phyloP scores from a whole-genome alignment of 2,329 filamentous ascomycete genomes.

The Erysiphe pisi region DNA sequence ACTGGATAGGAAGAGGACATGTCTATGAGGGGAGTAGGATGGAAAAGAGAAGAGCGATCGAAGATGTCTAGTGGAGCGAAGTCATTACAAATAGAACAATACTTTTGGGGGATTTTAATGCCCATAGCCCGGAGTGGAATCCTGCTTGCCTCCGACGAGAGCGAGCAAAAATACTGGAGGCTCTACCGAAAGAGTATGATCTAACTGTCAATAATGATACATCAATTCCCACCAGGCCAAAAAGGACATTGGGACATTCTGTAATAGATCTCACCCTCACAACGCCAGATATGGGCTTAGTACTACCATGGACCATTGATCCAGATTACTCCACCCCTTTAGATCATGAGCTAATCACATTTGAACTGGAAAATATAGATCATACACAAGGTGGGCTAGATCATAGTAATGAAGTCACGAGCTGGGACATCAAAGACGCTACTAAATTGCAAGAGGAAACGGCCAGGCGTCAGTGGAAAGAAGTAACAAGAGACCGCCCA shows the following conservation, averaged over 20 bases:
- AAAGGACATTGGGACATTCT: not conserved
- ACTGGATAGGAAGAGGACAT: not conserved
- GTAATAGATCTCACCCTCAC: slow-evolving; percentile 3
- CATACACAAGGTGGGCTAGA: not conserved
- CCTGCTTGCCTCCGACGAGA: not conserved
- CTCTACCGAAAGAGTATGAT: not conserved
- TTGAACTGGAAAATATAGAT: not conserved
- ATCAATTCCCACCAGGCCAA: not conserved
- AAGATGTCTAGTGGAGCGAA: not conserved
- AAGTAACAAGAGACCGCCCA: not conserved
- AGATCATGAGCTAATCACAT: not conserved
- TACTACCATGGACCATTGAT: not conserved
- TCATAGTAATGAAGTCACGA: not conserved
- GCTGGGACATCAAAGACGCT: not conserved
- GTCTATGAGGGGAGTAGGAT: not conserved
- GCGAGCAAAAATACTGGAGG: not conserved
- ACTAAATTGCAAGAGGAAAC: not conserved
- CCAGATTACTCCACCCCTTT: not conserved
- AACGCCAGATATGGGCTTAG: not conserved
- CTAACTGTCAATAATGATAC: slow-evolving; percentile 1
- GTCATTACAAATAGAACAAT: not conserved
- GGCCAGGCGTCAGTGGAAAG: not conserved
- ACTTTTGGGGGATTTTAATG: not conserved
- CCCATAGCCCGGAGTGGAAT: not conserved
- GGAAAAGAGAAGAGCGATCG: not conserved